These are phyloP conservation scores for Fonsecaea nubica DNA, from an alignment of 2,329 filamentous ascomycete species.

Conservation along the genomic window DNA sequence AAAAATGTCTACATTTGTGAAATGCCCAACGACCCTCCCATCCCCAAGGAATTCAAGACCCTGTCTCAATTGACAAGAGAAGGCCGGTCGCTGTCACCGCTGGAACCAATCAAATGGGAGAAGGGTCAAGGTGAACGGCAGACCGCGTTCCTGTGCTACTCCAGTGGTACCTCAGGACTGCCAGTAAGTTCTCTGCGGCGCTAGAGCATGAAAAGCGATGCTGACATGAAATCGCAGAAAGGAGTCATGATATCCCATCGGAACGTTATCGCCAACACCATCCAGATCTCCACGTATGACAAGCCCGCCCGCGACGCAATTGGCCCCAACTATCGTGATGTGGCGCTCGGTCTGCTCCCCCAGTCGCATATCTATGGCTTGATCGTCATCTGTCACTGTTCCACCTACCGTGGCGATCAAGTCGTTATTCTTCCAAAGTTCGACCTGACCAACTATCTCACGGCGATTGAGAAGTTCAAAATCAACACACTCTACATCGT, in stretches of 20 bases:
- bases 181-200: slow-evolving; percentile 61
- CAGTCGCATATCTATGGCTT: slow-evolving; percentile 84
- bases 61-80: slow-evolving; percentile 69
- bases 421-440: slow-evolving; percentile 77
- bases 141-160: slow-evolving; percentile 79
- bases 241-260: slow-evolving; percentile 81
- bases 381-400: slow-evolving; percentile 71
- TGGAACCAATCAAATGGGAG: slow-evolving; percentile 51
- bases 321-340: slow-evolving; percentile 57
- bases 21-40: slow-evolving; percentile 56
- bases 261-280: slow-evolving; percentile 78
- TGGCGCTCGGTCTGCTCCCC: slow-evolving; percentile 72
- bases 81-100: slow-evolving; percentile 55
- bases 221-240: slow-evolving; percentile 60
- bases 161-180: slow-evolving; percentile 78
- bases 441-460: slow-evolving; percentile 70
- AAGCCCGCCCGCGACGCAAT: slow-evolving; percentile 50
- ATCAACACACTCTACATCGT: slow-evolving; percentile 73
- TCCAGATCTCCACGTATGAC: slow-evolving; percentile 67
- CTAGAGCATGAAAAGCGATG: slow-evolving; percentile 2
- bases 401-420: slow-evolving; percentile 74
- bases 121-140: slow-evolving; percentile 60
- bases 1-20: slow-evolving; percentile 73
- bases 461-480: slow-evolving; percentile 70
- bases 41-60: slow-evolving; percentile 60